Evolutionary conservation across 2,329 filamentous ascomycete genomes (phyloP).

Genomic region (Fusarium burgessii): DNA sequence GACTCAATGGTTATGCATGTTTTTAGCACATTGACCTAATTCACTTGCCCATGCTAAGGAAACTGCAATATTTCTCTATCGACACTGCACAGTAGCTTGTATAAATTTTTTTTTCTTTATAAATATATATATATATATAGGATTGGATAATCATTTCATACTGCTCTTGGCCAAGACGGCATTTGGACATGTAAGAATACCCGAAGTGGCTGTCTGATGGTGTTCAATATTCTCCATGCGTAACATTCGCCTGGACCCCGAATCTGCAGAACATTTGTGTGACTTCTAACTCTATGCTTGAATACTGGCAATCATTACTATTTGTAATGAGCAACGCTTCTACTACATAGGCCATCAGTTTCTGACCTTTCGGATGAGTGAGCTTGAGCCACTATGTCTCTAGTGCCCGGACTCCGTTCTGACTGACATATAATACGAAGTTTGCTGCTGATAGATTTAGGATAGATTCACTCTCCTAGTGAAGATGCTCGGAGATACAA

Average conservation of each 20-base stretch:
- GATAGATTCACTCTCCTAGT: background rate
- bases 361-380: background rate
- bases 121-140: too few species aligned
- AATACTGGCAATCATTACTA: background rate
- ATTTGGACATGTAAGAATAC: background rate
- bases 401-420: constrained; percentile 4
- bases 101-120: too few species aligned
- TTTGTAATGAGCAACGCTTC: background rate
- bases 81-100: background rate
- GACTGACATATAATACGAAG: background rate
- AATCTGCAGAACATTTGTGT: constrained; percentile 2
- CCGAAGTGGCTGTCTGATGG: background rate
- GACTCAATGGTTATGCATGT: background rate
- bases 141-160: background rate
- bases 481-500: too few species aligned
- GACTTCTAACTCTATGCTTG: background rate
- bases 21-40: background rate
- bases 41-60: background rate
- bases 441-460: background rate
- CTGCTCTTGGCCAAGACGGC: background rate
- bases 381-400: constrained; percentile 13
- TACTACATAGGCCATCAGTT: constrained; percentile 1
- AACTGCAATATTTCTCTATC: background rate
- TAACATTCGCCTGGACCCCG: constrained; percentile 21
- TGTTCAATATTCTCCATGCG: constrained; percentile 6